Conservation (phyloP, 2,329 filamentous ascomycete species). For the Verticillium nubilum region DNA sequence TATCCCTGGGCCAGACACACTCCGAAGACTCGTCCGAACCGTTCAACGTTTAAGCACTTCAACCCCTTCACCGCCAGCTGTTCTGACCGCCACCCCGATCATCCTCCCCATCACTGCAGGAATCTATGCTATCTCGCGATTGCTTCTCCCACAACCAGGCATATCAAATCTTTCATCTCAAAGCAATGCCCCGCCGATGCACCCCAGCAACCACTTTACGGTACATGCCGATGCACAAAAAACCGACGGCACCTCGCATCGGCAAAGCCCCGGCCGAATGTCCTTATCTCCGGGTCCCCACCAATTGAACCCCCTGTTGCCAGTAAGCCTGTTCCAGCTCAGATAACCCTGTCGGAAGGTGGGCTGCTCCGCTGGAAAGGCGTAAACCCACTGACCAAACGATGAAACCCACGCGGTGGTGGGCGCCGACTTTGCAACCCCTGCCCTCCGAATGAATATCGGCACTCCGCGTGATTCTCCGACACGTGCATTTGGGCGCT, state of each 20-base stretch:
- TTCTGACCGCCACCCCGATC: no score
- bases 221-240: not conserved
- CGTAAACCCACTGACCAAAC: no score
- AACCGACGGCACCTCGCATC: not conserved
- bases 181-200: not conserved
- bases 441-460: not conserved
- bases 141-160: no score
- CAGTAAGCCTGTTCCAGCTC: not conserved
- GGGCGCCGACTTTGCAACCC: not conserved
- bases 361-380: no score
- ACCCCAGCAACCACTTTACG: not conserved
- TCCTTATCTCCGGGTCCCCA: not conserved
- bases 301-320: not conserved
- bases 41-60: no score
- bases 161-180: no score
- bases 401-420: no score
- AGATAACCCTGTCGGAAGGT: no score
- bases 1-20: not conserved
- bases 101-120: no score
- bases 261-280: not conserved
- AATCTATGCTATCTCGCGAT: no score
- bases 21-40: no score
- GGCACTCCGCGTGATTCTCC: not conserved
- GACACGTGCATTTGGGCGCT: not conserved
- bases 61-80: no score